These are phyloP conservation scores for Agrocybe chaxingu DNA, from an alignment of 768 basidiomycete species.

Conservation along the genomic window DNA sequence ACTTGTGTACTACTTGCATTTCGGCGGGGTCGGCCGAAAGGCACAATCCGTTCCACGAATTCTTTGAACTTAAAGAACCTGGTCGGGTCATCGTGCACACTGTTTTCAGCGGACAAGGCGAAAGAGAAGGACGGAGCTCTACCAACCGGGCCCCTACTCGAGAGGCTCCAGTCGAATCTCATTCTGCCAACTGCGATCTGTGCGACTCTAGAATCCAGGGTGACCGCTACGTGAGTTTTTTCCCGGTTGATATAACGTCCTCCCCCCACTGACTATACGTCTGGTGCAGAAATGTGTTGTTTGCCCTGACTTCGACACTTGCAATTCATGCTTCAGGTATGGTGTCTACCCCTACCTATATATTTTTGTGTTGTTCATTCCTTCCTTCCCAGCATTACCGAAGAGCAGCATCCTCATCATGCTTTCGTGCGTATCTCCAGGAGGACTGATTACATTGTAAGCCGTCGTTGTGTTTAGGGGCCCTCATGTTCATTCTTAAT, in stretches of 20 bases:
- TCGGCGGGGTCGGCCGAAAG: conserved; percentile 41
- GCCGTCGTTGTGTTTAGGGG: conserved; percentile 14
- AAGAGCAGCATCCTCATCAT: conserved; percentile 75
- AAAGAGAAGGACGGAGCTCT: conserved; percentile 17
- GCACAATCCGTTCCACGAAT: conserved; percentile 66
- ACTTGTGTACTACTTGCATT: conserved; percentile 64
- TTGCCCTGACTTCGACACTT: conserved; percentile 87
- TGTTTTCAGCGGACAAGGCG: conserved; percentile 41
- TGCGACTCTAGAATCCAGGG: conserved; percentile 73
- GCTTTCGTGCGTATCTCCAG: conserved; percentile 63
- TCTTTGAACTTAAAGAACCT: conserved; percentile 66
- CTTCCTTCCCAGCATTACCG: conserved; percentile 45
- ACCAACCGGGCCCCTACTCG: conserved; percentile 8
- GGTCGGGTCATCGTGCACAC: conserved; percentile 66
- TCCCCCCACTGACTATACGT: not conserved
- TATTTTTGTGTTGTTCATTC: conserved; percentile 1
- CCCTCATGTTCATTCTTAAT: conserved; percentile 1
- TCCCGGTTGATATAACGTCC: not conserved
- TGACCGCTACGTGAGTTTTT: conserved; percentile 60
- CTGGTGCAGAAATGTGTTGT: conserved; percentile 62
- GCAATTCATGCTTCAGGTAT: conserved; percentile 64
- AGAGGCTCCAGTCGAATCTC: conserved; percentile 26
- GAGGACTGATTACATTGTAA: conserved; percentile 55
- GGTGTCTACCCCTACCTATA: conserved; percentile 7
- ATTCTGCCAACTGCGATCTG: conserved; percentile 71